phyloP scores from a whole-genome alignment of 2,329 filamentous ascomycete genomes.

The Elsinoe necatrix region DNA sequence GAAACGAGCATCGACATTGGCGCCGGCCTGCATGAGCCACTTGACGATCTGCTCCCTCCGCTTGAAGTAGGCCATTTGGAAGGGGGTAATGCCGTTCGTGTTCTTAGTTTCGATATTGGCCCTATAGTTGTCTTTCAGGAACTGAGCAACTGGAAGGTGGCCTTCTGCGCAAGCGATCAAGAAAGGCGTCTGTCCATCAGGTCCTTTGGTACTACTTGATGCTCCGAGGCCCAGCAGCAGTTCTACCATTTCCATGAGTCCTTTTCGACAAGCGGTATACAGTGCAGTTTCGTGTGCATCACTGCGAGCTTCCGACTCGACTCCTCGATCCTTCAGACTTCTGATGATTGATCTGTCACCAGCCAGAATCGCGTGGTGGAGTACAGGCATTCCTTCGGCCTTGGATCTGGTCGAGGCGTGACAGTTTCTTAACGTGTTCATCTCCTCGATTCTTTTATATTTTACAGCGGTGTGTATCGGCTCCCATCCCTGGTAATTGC shows the following conservation, averaged over 20 bases:
- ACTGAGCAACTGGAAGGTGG: not conserved
- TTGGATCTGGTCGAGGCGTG: not conserved
- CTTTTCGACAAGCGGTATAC: slow-evolving; percentile 33
- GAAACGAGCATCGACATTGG: not conserved
- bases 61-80: not conserved
- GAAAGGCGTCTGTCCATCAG: not conserved
- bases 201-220: not conserved
- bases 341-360: not conserved
- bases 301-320: not conserved
- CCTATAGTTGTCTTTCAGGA: slow-evolving; percentile 54
- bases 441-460: not conserved
- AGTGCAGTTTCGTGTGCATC: not conserved
- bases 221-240: not conserved
- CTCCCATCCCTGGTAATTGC: not conserved
- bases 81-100: not conserved
- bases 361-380: not conserved
- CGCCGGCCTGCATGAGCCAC: not conserved
- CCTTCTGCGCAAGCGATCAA: not conserved
- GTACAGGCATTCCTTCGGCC: not conserved
- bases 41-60: not conserved
- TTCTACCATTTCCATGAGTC: not conserved
- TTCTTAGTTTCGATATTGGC: slow-evolving; percentile 6
- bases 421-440: not conserved
- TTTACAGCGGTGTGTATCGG: not conserved
- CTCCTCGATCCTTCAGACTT: not conserved